These are phyloP conservation scores for Lyophyllum decastes DNA, from an alignment of 768 basidiomycete genomes.

Conservation along the genomic window DNA sequence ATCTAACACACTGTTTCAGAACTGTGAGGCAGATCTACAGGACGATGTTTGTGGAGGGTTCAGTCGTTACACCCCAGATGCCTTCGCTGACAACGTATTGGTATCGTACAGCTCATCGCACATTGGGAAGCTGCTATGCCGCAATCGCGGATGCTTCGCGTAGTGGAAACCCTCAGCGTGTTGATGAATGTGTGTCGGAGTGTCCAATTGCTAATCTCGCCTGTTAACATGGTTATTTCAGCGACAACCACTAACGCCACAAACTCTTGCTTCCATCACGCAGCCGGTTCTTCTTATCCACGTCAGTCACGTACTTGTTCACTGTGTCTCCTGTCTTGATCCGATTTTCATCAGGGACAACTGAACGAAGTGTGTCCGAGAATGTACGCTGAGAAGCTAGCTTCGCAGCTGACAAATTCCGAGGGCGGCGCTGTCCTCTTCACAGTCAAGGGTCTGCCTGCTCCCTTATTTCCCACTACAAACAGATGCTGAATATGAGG, in stretches of 20 bases:
- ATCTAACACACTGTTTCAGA: constrained; percentile 30
- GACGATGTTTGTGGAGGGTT: constrained; percentile 54
- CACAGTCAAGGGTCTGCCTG: constrained; percentile 55
- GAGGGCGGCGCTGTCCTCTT: constrained; percentile 53
- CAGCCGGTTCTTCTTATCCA: constrained; percentile 73
- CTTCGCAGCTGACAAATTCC: constrained; percentile 48
- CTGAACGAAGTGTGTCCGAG: constrained; percentile 52
- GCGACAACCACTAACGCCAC: constrained; percentile 55
- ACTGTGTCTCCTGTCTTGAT: not conserved
- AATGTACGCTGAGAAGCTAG: constrained; percentile 57
- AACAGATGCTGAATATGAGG: not conserved
- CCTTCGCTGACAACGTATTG: not conserved
- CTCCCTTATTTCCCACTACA: not conserved
- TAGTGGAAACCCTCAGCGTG: constrained; percentile 55
- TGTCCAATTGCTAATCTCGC: not conserved
- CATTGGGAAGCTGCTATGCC: constrained; percentile 63
- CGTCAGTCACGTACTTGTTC: constrained; percentile 35
- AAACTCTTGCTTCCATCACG: constrained; percentile 51
- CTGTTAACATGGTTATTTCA: constrained; percentile 24
- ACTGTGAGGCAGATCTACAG: constrained; percentile 54
- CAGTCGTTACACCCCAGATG: not conserved
- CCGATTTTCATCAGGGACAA: constrained; percentile 50
- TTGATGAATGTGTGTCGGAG: constrained; percentile 55
- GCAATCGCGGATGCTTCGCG: constrained; percentile 52
- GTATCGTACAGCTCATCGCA: constrained; percentile 51